Percentiles rank a stretch among this genome's conserved stretches.
Conservation (phyloP, 2,329 filamentous ascomycete genomes). For the Endoconidiophora polonica region DNA sequence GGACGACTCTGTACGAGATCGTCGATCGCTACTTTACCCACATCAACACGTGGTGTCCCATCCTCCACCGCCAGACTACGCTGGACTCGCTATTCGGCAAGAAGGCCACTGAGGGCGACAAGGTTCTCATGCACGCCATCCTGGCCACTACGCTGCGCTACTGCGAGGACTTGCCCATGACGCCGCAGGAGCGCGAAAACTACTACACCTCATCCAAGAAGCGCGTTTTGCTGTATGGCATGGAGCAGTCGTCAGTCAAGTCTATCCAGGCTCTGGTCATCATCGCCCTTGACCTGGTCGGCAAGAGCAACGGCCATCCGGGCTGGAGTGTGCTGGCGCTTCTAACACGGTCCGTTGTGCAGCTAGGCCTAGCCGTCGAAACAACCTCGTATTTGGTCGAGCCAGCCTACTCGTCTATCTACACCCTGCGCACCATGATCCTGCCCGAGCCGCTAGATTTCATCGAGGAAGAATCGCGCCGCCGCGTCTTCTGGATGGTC, state of each 20-base stretch:
- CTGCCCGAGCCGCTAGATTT: slow-evolving; percentile 70
- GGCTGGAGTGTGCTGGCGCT: slow-evolving; percentile 85
- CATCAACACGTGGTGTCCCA: slow-evolving; percentile 74
- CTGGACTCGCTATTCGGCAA: slow-evolving; percentile 69
- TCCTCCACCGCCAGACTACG: slow-evolving; percentile 70
- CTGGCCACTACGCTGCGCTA: slow-evolving; percentile 77
- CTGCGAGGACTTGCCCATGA: slow-evolving; percentile 60
- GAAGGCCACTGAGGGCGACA: slow-evolving; percentile 62
- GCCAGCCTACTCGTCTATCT: slow-evolving; percentile 70
- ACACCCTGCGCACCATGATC: slow-evolving; percentile 71
- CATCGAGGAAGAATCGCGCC: slow-evolving; percentile 74
- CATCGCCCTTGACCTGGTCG: slow-evolving; percentile 67
- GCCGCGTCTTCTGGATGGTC: slow-evolving; percentile 85
- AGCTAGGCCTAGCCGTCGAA: slow-evolving; percentile 72
- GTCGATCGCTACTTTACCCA: slow-evolving; percentile 67
- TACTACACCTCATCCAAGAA: slow-evolving; percentile 74
- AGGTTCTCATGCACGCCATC: slow-evolving; percentile 71
- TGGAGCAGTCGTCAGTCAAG: slow-evolving; percentile 81
- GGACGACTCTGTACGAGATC: slow-evolving; percentile 55
- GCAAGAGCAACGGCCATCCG: slow-evolving; percentile 74
- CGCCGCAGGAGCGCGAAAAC: slow-evolving; percentile 51
- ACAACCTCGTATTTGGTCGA: slow-evolving; percentile 62
- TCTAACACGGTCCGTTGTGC: slow-evolving; percentile 76
- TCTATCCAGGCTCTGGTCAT: slow-evolving; percentile 77
- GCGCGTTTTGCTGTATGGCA: slow-evolving; percentile 69